Evolutionary conservation across 2,329 filamentous ascomycete species (phyloP).

Genomic region (Monosporascus sp.): DNA sequence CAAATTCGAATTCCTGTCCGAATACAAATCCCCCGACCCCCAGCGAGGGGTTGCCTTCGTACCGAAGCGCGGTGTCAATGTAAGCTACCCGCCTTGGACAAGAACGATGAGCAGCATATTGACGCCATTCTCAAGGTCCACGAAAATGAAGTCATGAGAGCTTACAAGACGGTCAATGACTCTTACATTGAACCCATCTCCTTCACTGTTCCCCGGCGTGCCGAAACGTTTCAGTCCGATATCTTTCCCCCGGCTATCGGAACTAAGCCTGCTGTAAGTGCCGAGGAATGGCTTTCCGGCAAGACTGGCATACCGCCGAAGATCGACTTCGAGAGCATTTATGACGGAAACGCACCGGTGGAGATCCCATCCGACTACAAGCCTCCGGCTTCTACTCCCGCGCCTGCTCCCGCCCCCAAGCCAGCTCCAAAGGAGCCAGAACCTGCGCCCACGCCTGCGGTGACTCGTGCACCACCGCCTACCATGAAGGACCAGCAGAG

Average conservation of each 20-base stretch:
- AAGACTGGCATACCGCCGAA: conserved; percentile 82
- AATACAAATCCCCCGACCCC: conserved; percentile 94
- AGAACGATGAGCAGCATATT: conserved; percentile 9
- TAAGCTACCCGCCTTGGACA: conserved; percentile 31
- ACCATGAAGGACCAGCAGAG: conserved; percentile 79
- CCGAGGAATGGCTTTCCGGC: conserved; percentile 79
- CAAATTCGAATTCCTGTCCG: conserved; percentile 95
- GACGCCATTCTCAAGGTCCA: conserved; percentile 55
- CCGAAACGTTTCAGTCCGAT: conserved; percentile 93
- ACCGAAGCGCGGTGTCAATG: conserved; percentile 90
- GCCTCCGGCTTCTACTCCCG: conserved; percentile 41
- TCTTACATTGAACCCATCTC: conserved; percentile 92
- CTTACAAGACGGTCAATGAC: conserved; percentile 96
- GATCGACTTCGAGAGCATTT: conserved; percentile 88
- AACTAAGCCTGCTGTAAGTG: conserved; percentile 71
- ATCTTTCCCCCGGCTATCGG: conserved; percentile 88
- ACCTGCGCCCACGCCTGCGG: conserved; percentile 44
- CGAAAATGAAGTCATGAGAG: conserved; percentile 93
- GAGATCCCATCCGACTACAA: conserved; percentile 70
- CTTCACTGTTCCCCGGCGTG: conserved; percentile 90
- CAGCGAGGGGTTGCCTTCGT: conserved; percentile 93
- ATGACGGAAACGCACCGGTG: conserved; percentile 74
- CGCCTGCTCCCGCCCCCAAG: conserved; percentile 39
- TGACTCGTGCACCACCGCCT: conserved; percentile 49
- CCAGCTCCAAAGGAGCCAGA: conserved; percentile 47